These are phyloP conservation scores for Leishmania aethiopica DNA, from an alignment of 208 protist species.

Conservation along the genomic window DNA sequence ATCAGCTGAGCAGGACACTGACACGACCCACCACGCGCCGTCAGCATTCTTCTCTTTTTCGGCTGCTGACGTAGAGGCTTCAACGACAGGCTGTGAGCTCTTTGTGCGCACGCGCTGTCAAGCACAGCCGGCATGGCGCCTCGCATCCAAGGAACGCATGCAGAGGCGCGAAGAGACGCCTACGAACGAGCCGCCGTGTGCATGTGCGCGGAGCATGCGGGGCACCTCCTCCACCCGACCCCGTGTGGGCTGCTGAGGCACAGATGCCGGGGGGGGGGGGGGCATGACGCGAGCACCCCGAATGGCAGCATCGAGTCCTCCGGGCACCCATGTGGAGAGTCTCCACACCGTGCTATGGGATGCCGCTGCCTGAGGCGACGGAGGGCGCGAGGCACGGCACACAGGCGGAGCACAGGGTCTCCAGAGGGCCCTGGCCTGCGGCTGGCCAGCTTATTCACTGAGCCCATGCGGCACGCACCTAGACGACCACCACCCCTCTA, in stretches of 20 bases:
- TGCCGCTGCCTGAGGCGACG: too few species aligned
- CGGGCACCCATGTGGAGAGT: too few species aligned
- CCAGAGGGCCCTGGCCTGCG: too few species aligned
- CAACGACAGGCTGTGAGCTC: not conserved
- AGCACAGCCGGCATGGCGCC: not conserved
- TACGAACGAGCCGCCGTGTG: not conserved
- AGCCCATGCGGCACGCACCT: too few species aligned
- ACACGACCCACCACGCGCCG: not conserved
- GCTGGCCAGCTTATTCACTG: too few species aligned
- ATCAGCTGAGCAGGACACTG: not conserved
- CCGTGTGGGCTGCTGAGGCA: not conserved
- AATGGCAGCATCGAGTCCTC: too few species aligned
- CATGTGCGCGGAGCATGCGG: not conserved
- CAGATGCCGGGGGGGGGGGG: not conserved
- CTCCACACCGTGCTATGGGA: too few species aligned
- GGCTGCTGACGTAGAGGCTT: not conserved
- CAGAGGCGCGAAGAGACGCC: too few species aligned
- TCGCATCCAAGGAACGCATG: not conserved
- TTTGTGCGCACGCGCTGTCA: not conserved
- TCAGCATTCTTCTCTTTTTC: not conserved
- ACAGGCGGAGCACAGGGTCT: too few species aligned
- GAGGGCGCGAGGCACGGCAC: too few species aligned
- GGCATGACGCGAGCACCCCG: not conserved
- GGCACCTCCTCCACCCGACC: not conserved
- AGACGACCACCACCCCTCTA: too few species aligned